Percentiles rank a stretch among this genome's conserved stretches.
These are phyloP conservation scores for Puccinellia tenuiflora DNA, from an alignment of 176 grass and related monocot species.

Conservation along the genomic window DNA sequence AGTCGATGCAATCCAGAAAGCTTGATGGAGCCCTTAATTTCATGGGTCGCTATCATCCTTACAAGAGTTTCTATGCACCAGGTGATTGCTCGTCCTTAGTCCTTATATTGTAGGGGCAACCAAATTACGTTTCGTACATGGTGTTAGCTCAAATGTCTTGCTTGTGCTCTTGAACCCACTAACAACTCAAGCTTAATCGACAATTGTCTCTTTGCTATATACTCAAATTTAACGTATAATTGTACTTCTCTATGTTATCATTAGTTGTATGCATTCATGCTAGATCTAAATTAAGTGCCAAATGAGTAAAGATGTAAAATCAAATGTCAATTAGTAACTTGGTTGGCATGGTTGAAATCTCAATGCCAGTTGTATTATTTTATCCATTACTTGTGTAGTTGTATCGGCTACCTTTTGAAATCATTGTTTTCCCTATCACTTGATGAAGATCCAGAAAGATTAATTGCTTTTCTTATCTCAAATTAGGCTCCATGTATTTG, in stretches of 20 bases:
- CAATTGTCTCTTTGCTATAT: background rate
- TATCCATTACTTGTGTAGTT: too few relatives aligned
- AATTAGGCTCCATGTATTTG: too few relatives aligned
- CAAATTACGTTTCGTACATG: background rate
- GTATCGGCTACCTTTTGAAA: too few relatives aligned
- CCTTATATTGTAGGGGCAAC: background rate
- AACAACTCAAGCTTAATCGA: background rate
- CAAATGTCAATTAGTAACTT: background rate
- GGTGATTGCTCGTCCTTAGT: background rate
- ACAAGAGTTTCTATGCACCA: background rate
- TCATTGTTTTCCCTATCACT: too few relatives aligned
- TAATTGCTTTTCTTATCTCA: too few relatives aligned
- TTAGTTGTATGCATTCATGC: background rate
- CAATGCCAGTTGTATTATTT: too few relatives aligned
- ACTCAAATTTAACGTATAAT: background rate
- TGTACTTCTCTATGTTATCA: background rate
- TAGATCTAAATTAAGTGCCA: background rate
- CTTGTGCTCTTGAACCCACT: background rate
- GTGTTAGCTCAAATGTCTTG: background rate
- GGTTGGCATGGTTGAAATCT: too few relatives aligned
- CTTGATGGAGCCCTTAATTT: background rate
- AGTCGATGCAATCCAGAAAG: background rate
- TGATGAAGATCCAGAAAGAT: too few relatives aligned
- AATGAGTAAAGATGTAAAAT: background rate
- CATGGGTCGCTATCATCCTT: background rate